These are phyloP conservation scores for Dictyostelium firmibasis DNA, from an alignment of 78 protist genomes.

Conservation along the genomic window DNA sequence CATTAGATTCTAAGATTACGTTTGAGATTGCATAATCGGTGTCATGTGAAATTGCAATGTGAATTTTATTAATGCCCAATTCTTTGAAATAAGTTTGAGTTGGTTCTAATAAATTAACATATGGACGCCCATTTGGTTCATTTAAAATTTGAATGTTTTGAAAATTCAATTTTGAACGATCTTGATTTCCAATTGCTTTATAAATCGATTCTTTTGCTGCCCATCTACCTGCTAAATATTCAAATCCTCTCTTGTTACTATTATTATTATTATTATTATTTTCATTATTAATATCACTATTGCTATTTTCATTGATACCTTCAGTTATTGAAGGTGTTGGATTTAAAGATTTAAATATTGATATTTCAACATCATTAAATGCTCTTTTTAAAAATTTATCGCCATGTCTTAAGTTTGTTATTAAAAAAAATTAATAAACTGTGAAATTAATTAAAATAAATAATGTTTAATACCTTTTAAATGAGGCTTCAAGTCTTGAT, in stretches of 20 bases:
- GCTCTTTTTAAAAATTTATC: slow-evolving; percentile 64
- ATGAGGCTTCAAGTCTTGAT: slow-evolving; percentile 25
- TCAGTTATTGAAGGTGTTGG: neutral
- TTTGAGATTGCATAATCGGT: slow-evolving; percentile 61
- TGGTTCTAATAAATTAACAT: slow-evolving; percentile 19
- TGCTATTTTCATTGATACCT: neutral
- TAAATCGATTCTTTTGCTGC: slow-evolving; percentile 76
- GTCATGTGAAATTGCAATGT: slow-evolving; percentile 60
- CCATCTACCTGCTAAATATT: slow-evolving; percentile 74
- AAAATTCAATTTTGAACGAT: slow-evolving; percentile 26
- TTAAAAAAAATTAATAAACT: neutral
- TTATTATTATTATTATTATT: neutral
- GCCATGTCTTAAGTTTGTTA: slow-evolving; percentile 36
- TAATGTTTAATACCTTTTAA: slow-evolving; percentile 13
- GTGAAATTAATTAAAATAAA: neutral
- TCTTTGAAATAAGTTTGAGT: slow-evolving; percentile 1
- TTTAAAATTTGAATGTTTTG: slow-evolving; percentile 44
- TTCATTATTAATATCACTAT: neutral
- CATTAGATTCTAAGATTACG: slow-evolving; percentile 47
- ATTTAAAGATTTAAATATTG: neutral
- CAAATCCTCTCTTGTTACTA: neutral
- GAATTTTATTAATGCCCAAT: slow-evolving; percentile 21
- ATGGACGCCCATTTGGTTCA: slow-evolving; percentile 19
- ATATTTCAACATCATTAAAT: slow-evolving; percentile 35
- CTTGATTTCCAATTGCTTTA: slow-evolving; percentile 45